phyloP scores from a whole-genome alignment of 2,329 filamentous ascomycete genomes.

The Orbilia quercus region DNA sequence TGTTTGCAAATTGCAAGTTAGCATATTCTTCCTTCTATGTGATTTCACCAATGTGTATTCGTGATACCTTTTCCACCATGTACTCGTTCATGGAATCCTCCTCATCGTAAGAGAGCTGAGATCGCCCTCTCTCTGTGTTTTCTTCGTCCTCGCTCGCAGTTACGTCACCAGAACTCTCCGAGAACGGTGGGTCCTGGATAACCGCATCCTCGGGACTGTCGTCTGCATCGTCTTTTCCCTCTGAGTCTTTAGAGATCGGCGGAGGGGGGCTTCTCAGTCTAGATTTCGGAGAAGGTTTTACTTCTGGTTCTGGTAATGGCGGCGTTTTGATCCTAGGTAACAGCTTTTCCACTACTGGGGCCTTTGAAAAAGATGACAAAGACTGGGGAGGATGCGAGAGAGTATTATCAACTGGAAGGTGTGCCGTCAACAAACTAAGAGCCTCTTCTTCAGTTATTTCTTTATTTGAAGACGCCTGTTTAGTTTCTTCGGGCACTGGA shows the following conservation, averaged over 20 bases:
- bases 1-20: constrained; percentile 2
- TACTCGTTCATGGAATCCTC: constrained; percentile 50
- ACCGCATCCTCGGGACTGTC: constrained; percentile 22
- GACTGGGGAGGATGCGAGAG: not conserved
- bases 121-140: constrained; percentile 6
- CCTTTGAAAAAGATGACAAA: not conserved
- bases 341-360: not conserved
- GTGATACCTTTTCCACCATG: constrained; percentile 57
- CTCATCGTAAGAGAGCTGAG: constrained; percentile 17
- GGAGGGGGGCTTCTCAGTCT: constrained; percentile 44
- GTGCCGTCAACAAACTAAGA: constrained; percentile 32
- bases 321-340: constrained; percentile 1
- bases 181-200: constrained; percentile 5
- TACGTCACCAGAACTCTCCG: constrained; percentile 14
- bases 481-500: constrained; percentile 17
- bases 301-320: constrained; percentile 5
- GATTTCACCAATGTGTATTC: constrained; percentile 1
- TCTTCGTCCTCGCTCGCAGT: not conserved
- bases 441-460: constrained; percentile 50
- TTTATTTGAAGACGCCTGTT: constrained; percentile 16
- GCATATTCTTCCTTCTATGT: constrained; percentile 3
- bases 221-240: constrained; percentile 30
- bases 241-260: constrained; percentile 20
- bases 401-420: constrained; percentile 31
- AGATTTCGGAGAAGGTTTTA: constrained; percentile 35